These are phyloP conservation scores for Coccomyxa sp. DNA, from an alignment of 139 green algal genomes.

Conservation along the genomic window DNA sequence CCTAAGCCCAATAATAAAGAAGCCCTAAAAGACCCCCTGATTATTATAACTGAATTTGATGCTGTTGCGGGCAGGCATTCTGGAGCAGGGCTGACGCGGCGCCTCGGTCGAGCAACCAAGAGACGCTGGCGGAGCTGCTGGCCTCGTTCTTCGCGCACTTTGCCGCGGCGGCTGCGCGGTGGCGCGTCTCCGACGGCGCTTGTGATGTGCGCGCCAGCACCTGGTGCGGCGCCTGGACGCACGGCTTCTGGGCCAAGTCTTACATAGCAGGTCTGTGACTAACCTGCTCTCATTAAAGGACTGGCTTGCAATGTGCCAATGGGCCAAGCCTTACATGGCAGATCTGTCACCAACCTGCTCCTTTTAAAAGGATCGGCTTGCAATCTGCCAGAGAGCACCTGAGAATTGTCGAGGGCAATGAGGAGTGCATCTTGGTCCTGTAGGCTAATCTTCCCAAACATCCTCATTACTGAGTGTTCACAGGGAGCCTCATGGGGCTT, in stretches of 20 bases:
- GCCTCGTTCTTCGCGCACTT: conserved; percentile 26
- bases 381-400: not conserved
- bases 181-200: not conserved
- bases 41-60: too few species aligned
- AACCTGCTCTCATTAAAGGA: not conserved
- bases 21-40: too few species aligned
- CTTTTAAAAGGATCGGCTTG: not conserved
- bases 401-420: not conserved
- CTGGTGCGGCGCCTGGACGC: conserved; percentile 12
- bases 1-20: too few species aligned
- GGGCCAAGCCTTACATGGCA: not conserved
- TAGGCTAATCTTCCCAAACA: too few species aligned
- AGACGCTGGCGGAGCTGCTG: conserved; percentile 29
- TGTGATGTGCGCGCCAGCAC: conserved; percentile 15
- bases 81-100: too few species aligned
- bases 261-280: not conserved
- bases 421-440: not conserved
- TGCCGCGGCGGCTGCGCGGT: not conserved
- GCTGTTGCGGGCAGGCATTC: too few species aligned
- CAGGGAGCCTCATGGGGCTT: too few species aligned
- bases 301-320: not conserved
- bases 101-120: conserved; percentile 8
- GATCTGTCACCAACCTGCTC: not conserved
- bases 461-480: too few species aligned
- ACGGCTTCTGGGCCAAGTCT: not conserved